Percentiles rank a stretch among this genome's conserved stretches.
Evolutionary conservation across 768 basidiomycete genomes (phyloP).

Genomic region (Suillus lakei): DNA sequence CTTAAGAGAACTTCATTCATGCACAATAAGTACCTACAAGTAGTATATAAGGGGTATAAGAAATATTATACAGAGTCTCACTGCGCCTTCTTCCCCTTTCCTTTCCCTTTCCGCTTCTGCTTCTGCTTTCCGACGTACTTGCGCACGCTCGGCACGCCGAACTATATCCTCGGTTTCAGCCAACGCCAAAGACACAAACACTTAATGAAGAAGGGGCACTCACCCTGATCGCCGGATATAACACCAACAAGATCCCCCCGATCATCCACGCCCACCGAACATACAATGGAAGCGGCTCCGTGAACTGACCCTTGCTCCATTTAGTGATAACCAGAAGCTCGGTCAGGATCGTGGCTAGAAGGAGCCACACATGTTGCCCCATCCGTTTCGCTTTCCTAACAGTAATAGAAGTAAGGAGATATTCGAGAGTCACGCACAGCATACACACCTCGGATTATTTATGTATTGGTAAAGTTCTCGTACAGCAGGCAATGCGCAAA

Average conservation of each 20-base stretch:
- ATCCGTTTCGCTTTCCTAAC: slow-evolving; percentile 82
- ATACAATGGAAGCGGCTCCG: slow-evolving; percentile 59
- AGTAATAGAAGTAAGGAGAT: slow-evolving; percentile 10
- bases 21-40: neutral
- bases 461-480: slow-evolving; percentile 85
- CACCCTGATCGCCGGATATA: slow-evolving; percentile 75
- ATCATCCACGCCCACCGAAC: slow-evolving; percentile 74
- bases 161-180: slow-evolving; percentile 45
- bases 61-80: slow-evolving; percentile 18
- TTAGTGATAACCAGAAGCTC: slow-evolving; percentile 82
- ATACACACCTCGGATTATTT: slow-evolving; percentile 74
- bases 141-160: slow-evolving; percentile 64
- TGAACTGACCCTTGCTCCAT: slow-evolving; percentile 78
- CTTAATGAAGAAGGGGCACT: slow-evolving; percentile 27
- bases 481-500: slow-evolving; percentile 87
- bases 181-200: slow-evolving; percentile 4
- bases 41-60: neutral
- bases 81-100: slow-evolving; percentile 34
- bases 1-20: neutral
- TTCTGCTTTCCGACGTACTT: slow-evolving; percentile 49
- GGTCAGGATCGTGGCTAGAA: slow-evolving; percentile 84
- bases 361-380: slow-evolving; percentile 89
- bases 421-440: neutral
- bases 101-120: slow-evolving; percentile 34
- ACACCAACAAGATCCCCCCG: slow-evolving; percentile 58